These are phyloP conservation scores for Lignosus rhinocerotis DNA, from an alignment of 1,284 basidiomycete genomes.

Conservation along the genomic window DNA sequence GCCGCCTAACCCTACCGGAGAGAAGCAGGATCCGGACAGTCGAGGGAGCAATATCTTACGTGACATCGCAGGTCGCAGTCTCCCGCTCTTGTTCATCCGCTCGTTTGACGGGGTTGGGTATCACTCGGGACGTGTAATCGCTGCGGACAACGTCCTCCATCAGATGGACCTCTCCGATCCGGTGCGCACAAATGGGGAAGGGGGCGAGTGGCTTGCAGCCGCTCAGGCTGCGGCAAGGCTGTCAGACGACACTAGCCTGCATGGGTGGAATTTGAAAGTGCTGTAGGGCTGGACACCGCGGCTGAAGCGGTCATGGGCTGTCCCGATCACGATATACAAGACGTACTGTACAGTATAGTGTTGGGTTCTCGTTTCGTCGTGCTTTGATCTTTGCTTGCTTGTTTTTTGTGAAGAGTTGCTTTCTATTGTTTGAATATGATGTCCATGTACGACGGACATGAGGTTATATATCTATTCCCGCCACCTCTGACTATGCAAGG, in stretches of 20 bases:
- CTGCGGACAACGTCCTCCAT: conserved; percentile 80
- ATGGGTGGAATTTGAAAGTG: conserved; percentile 76
- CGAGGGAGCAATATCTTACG: conserved; percentile 18
- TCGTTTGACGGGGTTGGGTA: conserved; percentile 78
- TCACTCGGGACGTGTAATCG: conserved; percentile 80
- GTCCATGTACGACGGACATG: conserved; percentile 10
- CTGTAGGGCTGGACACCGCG: conserved; percentile 42
- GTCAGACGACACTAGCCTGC: conserved; percentile 47
- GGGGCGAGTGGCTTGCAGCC: conserved; percentile 43
- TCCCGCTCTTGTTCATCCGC: conserved; percentile 75
- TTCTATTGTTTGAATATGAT: conserved; percentile 9
- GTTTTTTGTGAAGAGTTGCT: conserved; percentile 12
- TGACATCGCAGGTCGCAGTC: conserved; percentile 55
- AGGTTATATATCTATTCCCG: conserved; percentile 11
- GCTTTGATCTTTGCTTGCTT: conserved; percentile 20
- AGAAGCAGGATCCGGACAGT: conserved; percentile 17
- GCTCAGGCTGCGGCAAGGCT: conserved; percentile 61
- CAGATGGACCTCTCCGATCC: conserved; percentile 50
- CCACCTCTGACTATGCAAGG: background rate
- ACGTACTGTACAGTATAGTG: conserved; percentile 9
- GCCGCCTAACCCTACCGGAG: conserved; percentile 38
- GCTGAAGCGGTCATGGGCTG: no score
- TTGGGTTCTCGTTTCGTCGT: conserved; percentile 12
- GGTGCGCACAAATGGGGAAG: conserved; percentile 20
- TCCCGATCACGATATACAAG: background rate